Base-by-base conservation (phyloP, 2,329 filamentous ascomycete species). In the Trichoderma sp. region DNA sequence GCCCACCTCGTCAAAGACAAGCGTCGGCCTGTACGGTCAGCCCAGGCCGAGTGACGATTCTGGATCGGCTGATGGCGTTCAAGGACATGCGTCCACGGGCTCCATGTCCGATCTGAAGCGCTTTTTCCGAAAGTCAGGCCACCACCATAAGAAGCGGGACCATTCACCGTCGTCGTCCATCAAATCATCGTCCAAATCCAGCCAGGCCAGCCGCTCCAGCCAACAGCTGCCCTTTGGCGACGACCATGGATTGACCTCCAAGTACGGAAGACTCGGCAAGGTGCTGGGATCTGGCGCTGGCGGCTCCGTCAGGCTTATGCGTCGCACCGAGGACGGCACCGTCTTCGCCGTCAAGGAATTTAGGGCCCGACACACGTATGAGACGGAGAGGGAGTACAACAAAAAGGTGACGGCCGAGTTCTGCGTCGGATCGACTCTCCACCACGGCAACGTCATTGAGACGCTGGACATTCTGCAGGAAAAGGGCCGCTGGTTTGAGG, bases 261-360 rank as follows among this genome's bases (percentile, higher is more conserved):
- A 95, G 76, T 99, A 98, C 78, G 96, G 96, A 56, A 98, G 97
- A 77, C 91, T 99, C 72, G 96, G 95, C 68, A 96, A 93, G 77
- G 93, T 98, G 1, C 85, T 99, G 14, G 96, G 96, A 5, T 95
- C 95, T 32, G 96, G 96, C 30, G 96, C 96, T 32, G 96, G 96
- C 61, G 96, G 96, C 30, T 98, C 95, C 0, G 96, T 99, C 18
- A 89, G 95, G 72, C 82, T 99, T 61, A 93, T 99, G 90, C 97
- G 96, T 83, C 89, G 96, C 70, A 95, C 90, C 76, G 94, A 93
- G 71, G 96, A 99, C 76, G 91, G 91, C 30, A 93, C 93, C 7
- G 96, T 96, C 0, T 99, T 99, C 79, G 96, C 96, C 1, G 96
- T 98, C 65, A 99, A 99, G 80, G 95, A 99, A 77, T 99, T 99